A percentile compares a stretch with the other conserved stretches of the same genome.
These are phyloP conservation scores for Histomonas meleagridis DNA, from an alignment of 208 protist genomes.

Conservation along the genomic window DNA sequence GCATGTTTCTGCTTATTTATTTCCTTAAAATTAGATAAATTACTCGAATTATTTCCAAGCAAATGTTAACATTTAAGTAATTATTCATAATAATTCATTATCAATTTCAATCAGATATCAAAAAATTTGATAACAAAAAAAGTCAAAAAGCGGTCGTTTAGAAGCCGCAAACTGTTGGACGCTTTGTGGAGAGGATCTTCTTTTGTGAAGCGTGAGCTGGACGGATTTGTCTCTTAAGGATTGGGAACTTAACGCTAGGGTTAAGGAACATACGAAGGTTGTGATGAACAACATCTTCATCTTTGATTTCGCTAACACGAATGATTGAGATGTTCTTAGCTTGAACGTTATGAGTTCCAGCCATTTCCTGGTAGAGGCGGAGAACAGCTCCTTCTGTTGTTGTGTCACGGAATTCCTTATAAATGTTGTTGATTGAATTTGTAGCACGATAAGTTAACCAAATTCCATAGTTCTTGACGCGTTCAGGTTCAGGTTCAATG, in stretches of 20 bases:
- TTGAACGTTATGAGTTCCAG: constrained; percentile 79
- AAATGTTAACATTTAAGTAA: no score
- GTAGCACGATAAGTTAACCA: constrained; percentile 93
- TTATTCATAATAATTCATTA: no score
- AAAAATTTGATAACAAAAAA: no score
- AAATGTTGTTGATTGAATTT: constrained; percentile 93
- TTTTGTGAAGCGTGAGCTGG: background rate
- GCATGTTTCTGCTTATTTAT: no score
- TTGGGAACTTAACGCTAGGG: background rate
- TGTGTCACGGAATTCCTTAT: constrained; percentile 95
- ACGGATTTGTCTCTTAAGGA: background rate
- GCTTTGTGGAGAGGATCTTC: background rate
- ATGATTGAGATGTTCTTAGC: constrained; percentile 85
- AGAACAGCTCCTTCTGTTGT: constrained; percentile 37
- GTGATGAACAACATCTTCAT: constrained; percentile 64
- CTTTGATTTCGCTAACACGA: constrained; percentile 67
- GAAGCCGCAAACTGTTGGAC: constrained; percentile 24
- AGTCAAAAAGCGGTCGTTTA: background rate
- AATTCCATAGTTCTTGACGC: constrained; percentile 94
- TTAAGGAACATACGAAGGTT: constrained; percentile 68
- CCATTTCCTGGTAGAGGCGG: constrained; percentile 68
- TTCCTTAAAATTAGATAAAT: no score
- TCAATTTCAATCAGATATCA: no score
- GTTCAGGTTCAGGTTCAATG: constrained; percentile 75
- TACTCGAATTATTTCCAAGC: no score